phyloP scores from a whole-genome alignment of 805 yeast genomes.

The Debaryomyces hansenii region DNA sequence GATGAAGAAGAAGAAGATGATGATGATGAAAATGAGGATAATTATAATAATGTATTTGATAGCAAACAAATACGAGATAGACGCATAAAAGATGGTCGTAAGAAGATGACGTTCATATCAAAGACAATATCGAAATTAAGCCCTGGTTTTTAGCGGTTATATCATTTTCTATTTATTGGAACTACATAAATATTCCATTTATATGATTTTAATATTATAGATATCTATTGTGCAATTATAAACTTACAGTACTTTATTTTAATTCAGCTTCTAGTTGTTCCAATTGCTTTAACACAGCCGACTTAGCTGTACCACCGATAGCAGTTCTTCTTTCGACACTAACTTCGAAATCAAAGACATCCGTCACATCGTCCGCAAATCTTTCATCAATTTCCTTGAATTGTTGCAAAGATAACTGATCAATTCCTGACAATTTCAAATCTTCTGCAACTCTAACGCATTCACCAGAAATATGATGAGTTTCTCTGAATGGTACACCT shows the following conservation, averaged over 20 bases:
- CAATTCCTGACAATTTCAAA: conserved; percentile 75
- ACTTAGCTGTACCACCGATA: conserved; percentile 94
- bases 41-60: conserved; percentile 7
- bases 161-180: too few species aligned
- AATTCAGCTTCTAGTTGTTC: conserved; percentile 23
- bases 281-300: conserved; percentile 82
- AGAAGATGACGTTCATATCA: too few species aligned
- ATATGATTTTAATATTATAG: too few species aligned
- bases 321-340: conserved; percentile 97
- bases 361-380: conserved; percentile 76
- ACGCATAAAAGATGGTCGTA: neutral
- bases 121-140: too few species aligned
- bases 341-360: conserved; percentile 87
- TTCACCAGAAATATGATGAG: conserved; percentile 98
- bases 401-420: conserved; percentile 74
- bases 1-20: conserved; percentile 16
- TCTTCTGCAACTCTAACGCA: conserved; percentile 93
- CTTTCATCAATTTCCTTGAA: conserved; percentile 77
- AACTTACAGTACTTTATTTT: neutral
- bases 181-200: too few species aligned
- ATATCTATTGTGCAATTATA: too few species aligned
- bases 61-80: neutral
- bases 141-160: too few species aligned
- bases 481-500: conserved; percentile 99
- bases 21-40: conserved; percentile 9